Base-by-base conservation (phyloP, 257 asterid genomes). In the Plantago ovata region DNA sequence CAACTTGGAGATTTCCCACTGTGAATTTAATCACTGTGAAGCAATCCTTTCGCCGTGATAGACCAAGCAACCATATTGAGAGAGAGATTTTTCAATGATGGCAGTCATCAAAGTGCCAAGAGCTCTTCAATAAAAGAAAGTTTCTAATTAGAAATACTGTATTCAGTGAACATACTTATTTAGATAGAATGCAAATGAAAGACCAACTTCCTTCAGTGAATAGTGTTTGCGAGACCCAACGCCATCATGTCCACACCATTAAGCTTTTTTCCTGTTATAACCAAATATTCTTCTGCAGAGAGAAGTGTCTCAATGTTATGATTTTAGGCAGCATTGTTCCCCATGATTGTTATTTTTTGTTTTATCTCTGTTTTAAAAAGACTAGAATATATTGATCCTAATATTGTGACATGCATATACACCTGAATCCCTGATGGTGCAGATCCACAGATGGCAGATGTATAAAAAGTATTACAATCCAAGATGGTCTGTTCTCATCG, bases 211-310 rank as follows among this genome's bases (percentile, higher is more conserved):
- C n/a, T n/a, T n/a, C n/a, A n/a, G n/a, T n/a, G n/a, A n/a, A n/a
- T n/a, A n/a, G n/a, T n/a, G n/a, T n/a, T 89, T 45, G 95, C 99
- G 69, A 93, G 97, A 76, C 92, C 95, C 58, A 91, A 84, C 16
- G 94, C 95, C 80, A 93, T 68, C 99, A 93, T 89, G 60, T 89
- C 99, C 53, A 77, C 85, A 38, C 97, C 97, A 57, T 79, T 77
- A 57, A 93, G 84, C 69, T 89, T 89, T 68, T 79, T 92, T 56
- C 99, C 99, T 0, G 99, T 89, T 53, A 93, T 84, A 74, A 94
- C 96, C 78, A 93, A 81, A 73, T 79, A 93, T 72, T 93, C 99
- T 57, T 97, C 99, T 93, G 86, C 61, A 79, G 69, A 62, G 46
- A 65, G 38, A 57, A 62, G 23, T 14, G 51, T n/a, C 51, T 39